A percentile compares a stretch with the other conserved stretches of the same genome.
phyloP scores from a whole-genome alignment of 176 grass and related monocot genomes.

The Puya raimondii region DNA sequence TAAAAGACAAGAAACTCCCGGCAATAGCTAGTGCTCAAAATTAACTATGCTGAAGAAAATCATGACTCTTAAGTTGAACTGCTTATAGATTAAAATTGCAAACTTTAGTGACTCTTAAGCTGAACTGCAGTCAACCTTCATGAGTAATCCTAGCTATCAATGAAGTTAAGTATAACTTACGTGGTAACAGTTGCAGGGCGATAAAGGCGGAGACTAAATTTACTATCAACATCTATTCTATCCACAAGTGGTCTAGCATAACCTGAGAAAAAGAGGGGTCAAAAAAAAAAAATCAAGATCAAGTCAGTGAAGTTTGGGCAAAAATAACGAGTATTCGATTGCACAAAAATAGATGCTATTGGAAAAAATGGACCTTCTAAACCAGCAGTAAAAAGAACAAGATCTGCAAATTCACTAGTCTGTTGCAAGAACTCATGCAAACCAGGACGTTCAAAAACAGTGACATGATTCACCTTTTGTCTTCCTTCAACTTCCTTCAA shows the following conservation, averaged over 20 bases:
- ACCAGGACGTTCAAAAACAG: constrained; percentile 92
- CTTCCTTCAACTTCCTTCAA: constrained; percentile 75
- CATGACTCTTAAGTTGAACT: no score
- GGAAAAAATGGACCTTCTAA: constrained; percentile 56
- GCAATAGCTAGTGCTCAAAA: no score
- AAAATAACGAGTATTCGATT: constrained; percentile 1
- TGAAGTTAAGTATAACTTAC: constrained; percentile 44
- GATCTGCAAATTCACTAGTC: constrained; percentile 75
- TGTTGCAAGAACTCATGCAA: constrained; percentile 69
- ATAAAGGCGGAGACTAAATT: constrained; percentile 78
- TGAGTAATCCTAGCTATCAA: constrained; percentile 12
- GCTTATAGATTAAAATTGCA: no score
- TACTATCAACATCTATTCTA: constrained; percentile 79
- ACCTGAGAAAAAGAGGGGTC: constrained; percentile 39
- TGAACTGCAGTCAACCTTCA: constrained; percentile 6
- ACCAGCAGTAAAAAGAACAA: constrained; percentile 94
- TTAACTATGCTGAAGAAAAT: no score
- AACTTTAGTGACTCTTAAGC: constrained; percentile 5
- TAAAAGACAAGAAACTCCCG: no score
- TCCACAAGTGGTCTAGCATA: constrained; percentile 97
- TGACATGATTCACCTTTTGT: constrained; percentile 62
- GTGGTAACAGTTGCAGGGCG: constrained; percentile 90
- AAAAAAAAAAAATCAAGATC: constrained; percentile 9
- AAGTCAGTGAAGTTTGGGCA: constrained; percentile 16
- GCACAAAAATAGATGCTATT: neutral